phyloP scores from a whole-genome alignment of 2,329 filamentous ascomycete species.

The Alternaria rosae region DNA sequence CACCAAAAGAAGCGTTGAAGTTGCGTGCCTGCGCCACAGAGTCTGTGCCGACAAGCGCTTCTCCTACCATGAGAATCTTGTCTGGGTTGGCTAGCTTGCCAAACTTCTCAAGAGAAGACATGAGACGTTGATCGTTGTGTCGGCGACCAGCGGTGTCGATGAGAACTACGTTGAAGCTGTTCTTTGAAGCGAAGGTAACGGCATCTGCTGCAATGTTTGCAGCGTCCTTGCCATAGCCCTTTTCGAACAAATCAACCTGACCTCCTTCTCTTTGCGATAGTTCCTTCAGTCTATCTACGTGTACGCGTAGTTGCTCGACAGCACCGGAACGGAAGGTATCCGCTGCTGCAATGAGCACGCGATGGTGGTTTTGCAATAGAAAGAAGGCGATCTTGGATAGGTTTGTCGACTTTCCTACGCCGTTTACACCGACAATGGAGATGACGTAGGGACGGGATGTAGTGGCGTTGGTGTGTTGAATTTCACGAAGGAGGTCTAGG shows the following conservation, averaged over 20 bases:
- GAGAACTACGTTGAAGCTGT: constrained; percentile 88
- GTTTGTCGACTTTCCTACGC: constrained; percentile 97
- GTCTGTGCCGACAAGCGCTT: constrained; percentile 93
- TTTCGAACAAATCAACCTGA: constrained; percentile 89
- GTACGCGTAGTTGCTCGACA: constrained; percentile 94
- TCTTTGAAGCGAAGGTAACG: constrained; percentile 76
- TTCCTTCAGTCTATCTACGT: constrained; percentile 92
- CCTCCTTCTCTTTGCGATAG: constrained; percentile 81
- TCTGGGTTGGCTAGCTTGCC: constrained; percentile 94
- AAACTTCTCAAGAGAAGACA: constrained; percentile 97
- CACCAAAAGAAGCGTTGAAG: constrained; percentile 92
- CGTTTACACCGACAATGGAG: constrained; percentile 97
- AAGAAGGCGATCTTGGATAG: constrained; percentile 98
- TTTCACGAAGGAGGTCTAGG: constrained; percentile 91
- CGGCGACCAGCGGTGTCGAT: constrained; percentile 95
- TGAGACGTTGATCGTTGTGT: constrained; percentile 94
- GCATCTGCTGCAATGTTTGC: constrained; percentile 95
- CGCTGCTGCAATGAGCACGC: constrained; percentile 90
- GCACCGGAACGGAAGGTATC: constrained; percentile 98
- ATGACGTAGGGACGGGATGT: constrained; percentile 88
- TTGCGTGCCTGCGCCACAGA: constrained; percentile 94
- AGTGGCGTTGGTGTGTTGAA: constrained; percentile 72
- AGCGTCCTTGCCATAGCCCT: constrained; percentile 97
- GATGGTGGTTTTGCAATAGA: constrained; percentile 95
- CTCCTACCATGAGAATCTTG: constrained; percentile 97